phyloP scores from a whole-genome alignment of 306 rosid genomes.

The Alnus rubra region DNA sequence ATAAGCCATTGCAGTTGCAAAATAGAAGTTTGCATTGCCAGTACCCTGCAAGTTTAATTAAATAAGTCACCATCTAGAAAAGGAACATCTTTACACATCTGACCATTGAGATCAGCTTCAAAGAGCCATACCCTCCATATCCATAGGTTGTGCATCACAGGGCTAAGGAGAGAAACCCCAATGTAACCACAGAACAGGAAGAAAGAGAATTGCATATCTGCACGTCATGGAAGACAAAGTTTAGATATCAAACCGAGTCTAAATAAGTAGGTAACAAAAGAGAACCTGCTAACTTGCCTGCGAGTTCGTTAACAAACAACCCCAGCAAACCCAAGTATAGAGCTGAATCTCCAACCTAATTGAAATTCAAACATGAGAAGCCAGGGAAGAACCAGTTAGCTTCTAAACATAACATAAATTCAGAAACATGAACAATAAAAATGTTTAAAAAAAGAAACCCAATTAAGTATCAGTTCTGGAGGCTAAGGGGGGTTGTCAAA shows the following conservation, averaged over 20 bases:
- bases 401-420: neutral
- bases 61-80: slow-evolving; percentile 14
- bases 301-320: slow-evolving; percentile 78
- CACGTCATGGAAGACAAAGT: slow-evolving; percentile 39
- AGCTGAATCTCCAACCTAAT: slow-evolving; percentile 90
- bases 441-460: neutral
- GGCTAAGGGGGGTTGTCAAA: neutral
- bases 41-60: slow-evolving; percentile 75
- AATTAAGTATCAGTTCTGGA: neutral
- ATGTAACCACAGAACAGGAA: slow-evolving; percentile 81
- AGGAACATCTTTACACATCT: neutral
- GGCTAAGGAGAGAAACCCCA: slow-evolving; percentile 92
- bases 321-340: slow-evolving; percentile 82
- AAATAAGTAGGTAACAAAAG: neutral
- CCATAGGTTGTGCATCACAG: slow-evolving; percentile 99
- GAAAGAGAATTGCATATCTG: slow-evolving; percentile 91
- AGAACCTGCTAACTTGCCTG: slow-evolving; percentile 44
- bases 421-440: neutral
- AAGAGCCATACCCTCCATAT: slow-evolving; percentile 85
- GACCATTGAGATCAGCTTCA: slow-evolving; percentile 23
- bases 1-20: slow-evolving; percentile 86
- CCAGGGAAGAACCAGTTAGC: slow-evolving; percentile 22
- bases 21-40: slow-evolving; percentile 95
- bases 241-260: slow-evolving; percentile 18
- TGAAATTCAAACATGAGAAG: slow-evolving; percentile 21